phyloP scores from a whole-genome alignment of 306 rosid genomes.

The Ceratonia siliqua region DNA sequence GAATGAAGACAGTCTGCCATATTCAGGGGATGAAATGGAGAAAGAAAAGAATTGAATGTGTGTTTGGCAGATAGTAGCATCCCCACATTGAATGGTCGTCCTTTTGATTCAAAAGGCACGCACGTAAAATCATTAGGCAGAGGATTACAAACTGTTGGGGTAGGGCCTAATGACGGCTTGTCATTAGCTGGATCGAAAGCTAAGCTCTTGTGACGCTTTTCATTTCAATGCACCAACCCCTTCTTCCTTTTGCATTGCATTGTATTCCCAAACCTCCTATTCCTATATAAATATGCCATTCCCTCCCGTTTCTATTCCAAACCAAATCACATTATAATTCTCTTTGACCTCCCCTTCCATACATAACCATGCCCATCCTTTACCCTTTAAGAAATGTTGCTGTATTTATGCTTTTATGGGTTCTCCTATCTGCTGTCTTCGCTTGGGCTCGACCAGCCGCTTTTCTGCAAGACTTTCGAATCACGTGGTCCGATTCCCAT shows the following conservation, averaged over 20 bases:
- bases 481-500: slow-evolving; percentile 79
- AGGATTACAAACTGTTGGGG: slow-evolving; percentile 36
- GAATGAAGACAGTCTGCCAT: too few species aligned
- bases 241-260: not conserved
- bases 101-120: slow-evolving; percentile 25
- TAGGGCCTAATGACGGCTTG: slow-evolving; percentile 61
- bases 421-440: slow-evolving; percentile 30
- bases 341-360: not conserved
- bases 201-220: slow-evolving; percentile 41
- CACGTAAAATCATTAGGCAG: slow-evolving; percentile 28
- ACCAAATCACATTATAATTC: slow-evolving; percentile 13
- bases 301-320: not conserved
- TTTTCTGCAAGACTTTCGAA: slow-evolving; percentile 65
- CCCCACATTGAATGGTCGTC: not conserved
- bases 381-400: slow-evolving; percentile 27
- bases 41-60: not conserved
- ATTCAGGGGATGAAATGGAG: not conserved
- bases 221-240: slow-evolving; percentile 1
- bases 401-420: slow-evolving; percentile 35
- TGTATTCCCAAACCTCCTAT: not conserved
- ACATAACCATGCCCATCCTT: slow-evolving; percentile 30
- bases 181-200: slow-evolving; percentile 86
- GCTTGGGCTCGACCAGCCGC: slow-evolving; percentile 73
- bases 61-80: slow-evolving; percentile 4
- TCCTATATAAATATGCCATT: slow-evolving; percentile 38